A percentile compares a stretch with the other conserved stretches of the same genome.
phyloP scores from a whole-genome alignment of 2,329 filamentous ascomycete species.

The Xylaria sp. region DNA sequence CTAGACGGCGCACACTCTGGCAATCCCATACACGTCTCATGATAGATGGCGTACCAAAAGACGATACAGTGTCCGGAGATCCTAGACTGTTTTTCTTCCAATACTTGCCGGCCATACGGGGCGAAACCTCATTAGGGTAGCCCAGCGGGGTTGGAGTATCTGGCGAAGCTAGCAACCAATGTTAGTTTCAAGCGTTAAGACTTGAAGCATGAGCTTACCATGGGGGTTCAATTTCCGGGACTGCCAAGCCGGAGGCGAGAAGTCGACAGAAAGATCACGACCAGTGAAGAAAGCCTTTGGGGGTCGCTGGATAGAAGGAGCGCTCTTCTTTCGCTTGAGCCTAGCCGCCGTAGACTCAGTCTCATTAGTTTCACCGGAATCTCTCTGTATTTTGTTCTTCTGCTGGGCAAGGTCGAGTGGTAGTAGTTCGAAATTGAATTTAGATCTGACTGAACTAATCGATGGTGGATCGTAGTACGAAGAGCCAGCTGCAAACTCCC shows the following conservation, averaged over 20 bases:
- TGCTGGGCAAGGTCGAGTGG: conserved; percentile 35
- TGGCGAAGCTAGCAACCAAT: background rate
- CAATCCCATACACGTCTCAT: background rate
- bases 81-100: background rate
- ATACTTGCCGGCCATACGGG: background rate
- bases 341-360: conserved; percentile 28
- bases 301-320: conserved; percentile 20
- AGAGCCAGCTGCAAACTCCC: conserved; percentile 17
- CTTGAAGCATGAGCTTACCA: conserved; percentile 1
- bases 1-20: background rate
- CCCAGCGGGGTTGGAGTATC: background rate
- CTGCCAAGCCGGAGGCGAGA: conserved; percentile 10
- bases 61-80: background rate
- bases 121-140: background rate
- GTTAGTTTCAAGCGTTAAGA: background rate
- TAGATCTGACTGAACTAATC: conserved; percentile 24
- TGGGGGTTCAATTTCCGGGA: background rate
- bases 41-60: background rate
- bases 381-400: conserved; percentile 34
- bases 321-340: conserved; percentile 24
- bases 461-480: conserved; percentile 21
- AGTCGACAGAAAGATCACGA: conserved; percentile 18
- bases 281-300: conserved; percentile 9
- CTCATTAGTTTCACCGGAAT: conserved; percentile 36
- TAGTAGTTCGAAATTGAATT: conserved; percentile 39